Evolutionary conservation across 1,139 yeast genomes (phyloP).

Genomic region (Taphrina sp.): DNA sequence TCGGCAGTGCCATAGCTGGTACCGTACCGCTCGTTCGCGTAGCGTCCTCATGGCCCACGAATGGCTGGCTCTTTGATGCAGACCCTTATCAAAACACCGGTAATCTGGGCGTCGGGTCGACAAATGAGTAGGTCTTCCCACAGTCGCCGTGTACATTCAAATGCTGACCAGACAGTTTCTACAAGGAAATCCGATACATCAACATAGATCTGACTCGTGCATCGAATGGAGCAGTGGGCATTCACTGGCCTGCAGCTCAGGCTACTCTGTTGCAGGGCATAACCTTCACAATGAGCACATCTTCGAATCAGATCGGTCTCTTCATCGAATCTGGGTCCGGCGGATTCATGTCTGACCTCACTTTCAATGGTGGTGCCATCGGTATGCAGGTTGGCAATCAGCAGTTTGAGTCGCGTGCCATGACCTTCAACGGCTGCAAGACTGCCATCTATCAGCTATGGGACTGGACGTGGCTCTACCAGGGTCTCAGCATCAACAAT

Average conservation of each 20-base stretch:
- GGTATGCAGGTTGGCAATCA: constrained; percentile 35
- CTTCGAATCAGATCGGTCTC: constrained; percentile 26
- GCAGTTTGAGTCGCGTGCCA: constrained; percentile 33
- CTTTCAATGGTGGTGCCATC: constrained; percentile 33
- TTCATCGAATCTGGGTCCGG: constrained; percentile 35
- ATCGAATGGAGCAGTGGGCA: constrained; percentile 9
- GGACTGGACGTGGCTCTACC: constrained; percentile 34
- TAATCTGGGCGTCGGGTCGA: constrained; percentile 14
- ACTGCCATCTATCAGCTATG: constrained; percentile 31
- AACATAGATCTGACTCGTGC: constrained; percentile 28
- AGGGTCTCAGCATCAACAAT: constrained; percentile 29
- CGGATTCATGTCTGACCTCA: constrained; percentile 34
- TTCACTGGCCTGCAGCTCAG: constrained; percentile 36
- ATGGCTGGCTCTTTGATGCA: constrained; percentile 25
- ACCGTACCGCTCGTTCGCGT: constrained; percentile 30
- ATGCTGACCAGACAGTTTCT: no score
- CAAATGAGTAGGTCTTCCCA: constrained; percentile 17
- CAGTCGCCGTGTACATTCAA: no score
- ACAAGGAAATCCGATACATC: constrained; percentile 32
- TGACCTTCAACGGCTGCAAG: constrained; percentile 28
- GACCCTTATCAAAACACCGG: constrained; percentile 26
- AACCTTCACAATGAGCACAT: constrained; percentile 31
- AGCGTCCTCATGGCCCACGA: constrained; percentile 18
- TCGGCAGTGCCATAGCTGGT: constrained; percentile 28
- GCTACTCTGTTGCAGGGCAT: constrained; percentile 33